Base-by-base conservation (phyloP, 164 flowering plant species). In the Protea cynaroides region DNA sequence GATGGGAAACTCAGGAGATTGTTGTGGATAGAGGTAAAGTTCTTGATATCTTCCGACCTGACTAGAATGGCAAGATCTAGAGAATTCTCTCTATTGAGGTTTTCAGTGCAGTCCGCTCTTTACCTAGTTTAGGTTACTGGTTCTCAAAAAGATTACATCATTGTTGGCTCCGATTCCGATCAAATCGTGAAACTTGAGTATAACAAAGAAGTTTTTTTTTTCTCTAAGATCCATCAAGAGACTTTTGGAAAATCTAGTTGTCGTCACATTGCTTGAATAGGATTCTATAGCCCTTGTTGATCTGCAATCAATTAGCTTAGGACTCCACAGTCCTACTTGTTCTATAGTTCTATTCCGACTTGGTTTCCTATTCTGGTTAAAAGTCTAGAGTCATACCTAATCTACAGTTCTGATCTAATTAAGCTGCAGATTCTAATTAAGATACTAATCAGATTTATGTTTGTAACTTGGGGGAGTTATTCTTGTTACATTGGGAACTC, bases 141-240 rank as follows among this genome's bases (percentile, higher is more conserved):
- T 1, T 71, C 90, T 1, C 91, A 84, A 36, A 94, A 94, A 65
- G 99, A 94, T 63, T 94, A 91, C 63, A 79, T 94, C 18, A 96
- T 91, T 0, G 93, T 94, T 4, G 99, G 99, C 17, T 91, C 96
- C 1, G 99, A 94, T 73, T 94, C 99, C 10, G 99, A 96, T 18
- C 78, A 96, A 0, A 91, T 94, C 14, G 90, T 94, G 0, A 91
- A 91, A 2, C 81, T 94, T 0, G 97, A 94, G 37, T 94, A 91
- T 68, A 91, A 89, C 63, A 92, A 86, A 67, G 93, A 85, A 61
- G 83, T 80, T 8, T 91, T 89, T 58, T 80, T 75, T 1, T 89
- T 94, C 59, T 95, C 89, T 62, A 89, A 94, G 64, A 63, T 94
- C 62, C 99, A 94, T 62, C 97, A 94, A 70, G 99, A 94, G 43